These are phyloP conservation scores for Pyrus hybrid DNA, from an alignment of 331 rosid species.

Conservation along the genomic window DNA sequence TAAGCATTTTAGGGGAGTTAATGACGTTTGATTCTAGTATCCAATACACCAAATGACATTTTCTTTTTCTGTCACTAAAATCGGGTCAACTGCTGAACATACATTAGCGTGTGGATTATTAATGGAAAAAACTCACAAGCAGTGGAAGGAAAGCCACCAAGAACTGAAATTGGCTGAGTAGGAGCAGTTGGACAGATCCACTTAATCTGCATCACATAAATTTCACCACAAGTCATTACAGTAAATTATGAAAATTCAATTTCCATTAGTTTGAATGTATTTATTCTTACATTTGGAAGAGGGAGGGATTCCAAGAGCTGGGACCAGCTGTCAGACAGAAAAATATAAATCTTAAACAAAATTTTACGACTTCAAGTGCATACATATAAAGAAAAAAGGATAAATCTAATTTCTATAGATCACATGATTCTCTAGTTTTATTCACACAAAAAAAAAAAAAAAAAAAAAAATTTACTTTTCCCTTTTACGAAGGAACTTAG, in stretches of 20 bases:
- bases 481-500: background rate
- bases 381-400: background rate
- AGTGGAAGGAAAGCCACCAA: slow-evolving; percentile 98
- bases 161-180: slow-evolving; percentile 66
- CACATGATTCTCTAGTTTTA: background rate
- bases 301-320: slow-evolving; percentile 93
- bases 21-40: background rate
- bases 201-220: slow-evolving; percentile 59
- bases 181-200: slow-evolving; percentile 99
- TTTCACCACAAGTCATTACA: background rate
- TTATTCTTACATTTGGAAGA: slow-evolving; percentile 79
- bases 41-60: background rate
- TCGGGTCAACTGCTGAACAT: background rate
- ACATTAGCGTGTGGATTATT: background rate
- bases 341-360: background rate
- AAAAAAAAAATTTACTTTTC: background rate
- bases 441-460: background rate
- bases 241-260: background rate
- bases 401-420: background rate
- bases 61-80: background rate
- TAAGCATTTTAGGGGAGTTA: background rate
- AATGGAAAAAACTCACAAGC: slow-evolving; percentile 66
- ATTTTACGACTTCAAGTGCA: background rate
- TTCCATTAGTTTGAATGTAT: slow-evolving; percentile 5
- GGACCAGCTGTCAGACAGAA: slow-evolving; percentile 77